Percentiles rank a stretch among this genome's conserved stretches.
Evolutionary conservation across 768 basidiomycete species (phyloP).

Genomic region (Russula dissimulans): DNA sequence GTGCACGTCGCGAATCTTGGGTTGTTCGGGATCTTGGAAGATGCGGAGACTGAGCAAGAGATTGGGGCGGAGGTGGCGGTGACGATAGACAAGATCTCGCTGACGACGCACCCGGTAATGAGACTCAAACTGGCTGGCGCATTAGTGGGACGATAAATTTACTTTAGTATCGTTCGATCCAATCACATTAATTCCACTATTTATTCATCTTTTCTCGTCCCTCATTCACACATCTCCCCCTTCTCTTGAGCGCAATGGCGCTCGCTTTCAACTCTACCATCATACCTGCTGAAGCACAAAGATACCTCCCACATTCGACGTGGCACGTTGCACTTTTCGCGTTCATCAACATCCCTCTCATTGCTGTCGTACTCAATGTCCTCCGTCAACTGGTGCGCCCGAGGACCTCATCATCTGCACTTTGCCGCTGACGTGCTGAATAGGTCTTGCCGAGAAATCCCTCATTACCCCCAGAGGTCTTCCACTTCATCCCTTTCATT

Average conservation of each 20-base stretch:
- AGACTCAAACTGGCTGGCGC: not conserved
- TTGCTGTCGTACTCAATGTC: constrained; percentile 64
- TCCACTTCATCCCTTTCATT: constrained; percentile 84
- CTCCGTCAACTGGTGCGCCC: constrained; percentile 65
- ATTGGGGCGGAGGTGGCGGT: constrained; percentile 26
- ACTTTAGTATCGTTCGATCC: not conserved
- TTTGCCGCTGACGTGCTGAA: constrained; percentile 3
- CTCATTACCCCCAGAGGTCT: constrained; percentile 80
- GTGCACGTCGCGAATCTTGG: constrained; percentile 26
- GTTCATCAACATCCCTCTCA: constrained; percentile 57
- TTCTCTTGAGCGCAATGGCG: not conserved
- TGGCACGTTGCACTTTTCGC: constrained; percentile 29
- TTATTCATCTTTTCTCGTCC: not conserved
- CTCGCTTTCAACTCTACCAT: constrained; percentile 23
- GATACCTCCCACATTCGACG: constrained; percentile 21
- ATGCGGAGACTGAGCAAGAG: constrained; percentile 11
- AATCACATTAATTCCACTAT: not conserved
- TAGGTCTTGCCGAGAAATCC: constrained; percentile 62
- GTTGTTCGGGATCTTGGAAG: constrained; percentile 20
- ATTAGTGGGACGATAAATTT: not conserved
- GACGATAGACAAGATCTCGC: constrained; percentile 23
- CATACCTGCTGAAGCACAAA: constrained; percentile 19
- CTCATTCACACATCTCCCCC: not conserved
- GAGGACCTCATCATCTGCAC: not conserved
- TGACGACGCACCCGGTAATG: constrained; percentile 12